Base-by-base conservation (phyloP, 1,284 basidiomycete species). In the Pholiota adiposa region DNA sequence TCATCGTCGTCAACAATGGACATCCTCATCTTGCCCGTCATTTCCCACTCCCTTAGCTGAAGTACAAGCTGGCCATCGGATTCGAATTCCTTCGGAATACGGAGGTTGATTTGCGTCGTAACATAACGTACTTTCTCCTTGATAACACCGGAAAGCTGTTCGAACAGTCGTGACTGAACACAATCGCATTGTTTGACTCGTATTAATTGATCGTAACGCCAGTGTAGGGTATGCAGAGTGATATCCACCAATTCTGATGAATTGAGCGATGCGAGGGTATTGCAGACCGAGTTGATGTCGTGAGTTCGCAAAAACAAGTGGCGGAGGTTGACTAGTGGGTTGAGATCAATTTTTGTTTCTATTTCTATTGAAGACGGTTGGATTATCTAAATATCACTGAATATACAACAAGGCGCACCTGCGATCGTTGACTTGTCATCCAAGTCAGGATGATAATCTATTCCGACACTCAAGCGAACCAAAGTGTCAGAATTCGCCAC, bases 281-380 rank as follows among this genome's bases (percentile, higher is more conserved):
- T n/a, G 44, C 43, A 55, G n/a, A 34, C 33, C 18, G 54, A 29
- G 19, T 14, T 48, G n/a, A 55, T 18, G 14, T 55, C 54, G n/a
- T 55, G 54, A 5, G 23, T 55, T 23, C 44, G 16, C 3, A 55
- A 19, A n/a, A 23, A 38, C 6, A 55, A 31, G 19, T 31, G 38
- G 1, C 23, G 54, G 9, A 55, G 54, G 21, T 55, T 48, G 31
- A 23, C 21, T 21, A 55, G 25, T 19, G 43, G 18, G 4, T 31
- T 48, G 21, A 55, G 54, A 25, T 55, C 54, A 8, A 55, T 43
- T 3, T 21, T 2, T 18, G 23, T 6, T 16, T 25, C 51, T 52
- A 16, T 33, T 33, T n/a, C 23, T 6, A 23, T n/a, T n/a, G n/a
- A 50, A 18, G 31, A 14, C 21, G 19, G 21, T 21, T 21, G 16